phyloP scores from a whole-genome alignment of 164 flowering plant genomes.

The Cinnamomum chago region DNA sequence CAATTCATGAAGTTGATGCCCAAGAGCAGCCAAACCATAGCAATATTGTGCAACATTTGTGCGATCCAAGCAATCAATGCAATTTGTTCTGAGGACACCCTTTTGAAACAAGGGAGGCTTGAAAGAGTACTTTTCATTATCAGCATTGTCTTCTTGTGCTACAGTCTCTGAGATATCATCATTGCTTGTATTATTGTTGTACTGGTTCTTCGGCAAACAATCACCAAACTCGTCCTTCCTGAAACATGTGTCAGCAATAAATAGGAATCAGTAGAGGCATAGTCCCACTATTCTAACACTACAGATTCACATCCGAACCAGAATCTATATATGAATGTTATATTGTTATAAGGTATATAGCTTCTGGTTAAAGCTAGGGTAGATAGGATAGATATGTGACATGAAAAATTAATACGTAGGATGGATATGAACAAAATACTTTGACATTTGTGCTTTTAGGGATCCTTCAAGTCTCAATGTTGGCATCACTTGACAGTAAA shows the following conservation, averaged over 20 bases:
- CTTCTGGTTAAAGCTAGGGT: too few relatives aligned
- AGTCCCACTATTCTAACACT: too few relatives aligned
- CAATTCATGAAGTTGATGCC: constrained; percentile 70
- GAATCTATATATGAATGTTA: too few relatives aligned
- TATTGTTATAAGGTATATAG: too few relatives aligned
- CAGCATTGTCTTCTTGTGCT: constrained; percentile 20
- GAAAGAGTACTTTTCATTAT: constrained; percentile 18
- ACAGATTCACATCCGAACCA: too few relatives aligned
- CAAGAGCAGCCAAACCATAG: constrained; percentile 86
- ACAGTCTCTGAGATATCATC: constrained; percentile 25
- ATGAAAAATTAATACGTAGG: not conserved
- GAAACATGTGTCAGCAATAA: constrained; percentile 10
- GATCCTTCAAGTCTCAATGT: constrained; percentile 28
- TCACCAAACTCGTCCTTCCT: constrained; percentile 33
- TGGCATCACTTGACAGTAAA: constrained; percentile 54
- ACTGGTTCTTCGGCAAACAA: constrained; percentile 9
- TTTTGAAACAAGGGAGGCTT: constrained; percentile 55
- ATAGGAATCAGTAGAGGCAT: not conserved
- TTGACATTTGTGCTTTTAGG: constrained; percentile 28
- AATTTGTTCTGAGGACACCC: constrained; percentile 90
- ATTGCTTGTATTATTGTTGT: constrained; percentile 24
- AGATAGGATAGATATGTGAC: not conserved
- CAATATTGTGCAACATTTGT: constrained; percentile 96
- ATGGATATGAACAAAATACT: constrained; percentile 23
- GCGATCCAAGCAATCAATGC: constrained; percentile 98